These are phyloP conservation scores for Leptosphaerulina australis DNA, from an alignment of 2,329 filamentous ascomycete species.

Conservation along the genomic window DNA sequence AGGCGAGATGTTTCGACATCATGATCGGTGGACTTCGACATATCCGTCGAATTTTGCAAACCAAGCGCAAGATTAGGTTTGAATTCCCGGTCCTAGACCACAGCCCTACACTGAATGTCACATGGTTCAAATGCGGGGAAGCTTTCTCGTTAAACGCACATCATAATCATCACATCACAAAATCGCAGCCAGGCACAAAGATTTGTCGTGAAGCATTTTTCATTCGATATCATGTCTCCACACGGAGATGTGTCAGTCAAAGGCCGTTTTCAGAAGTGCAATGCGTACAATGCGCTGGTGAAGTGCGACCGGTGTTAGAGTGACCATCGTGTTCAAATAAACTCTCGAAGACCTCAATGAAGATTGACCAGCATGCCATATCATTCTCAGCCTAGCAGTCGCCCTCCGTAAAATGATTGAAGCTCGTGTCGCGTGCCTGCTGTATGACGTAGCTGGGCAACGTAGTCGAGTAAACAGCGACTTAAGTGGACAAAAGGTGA, in stretches of 20 bases:
- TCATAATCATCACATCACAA: constrained; percentile 19
- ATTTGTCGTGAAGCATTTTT: constrained; percentile 48
- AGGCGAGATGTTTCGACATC: too few species aligned
- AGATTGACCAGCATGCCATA: constrained; percentile 45
- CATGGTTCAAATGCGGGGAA: constrained; percentile 18
- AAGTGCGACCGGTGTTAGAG: constrained; percentile 46
- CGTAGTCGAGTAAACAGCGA: constrained; percentile 31
- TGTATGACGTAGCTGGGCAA: constrained; percentile 34
- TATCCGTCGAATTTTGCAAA: too few species aligned
- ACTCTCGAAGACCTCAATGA: constrained; percentile 43
- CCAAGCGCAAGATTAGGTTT: not conserved
- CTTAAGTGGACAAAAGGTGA: constrained; percentile 32
- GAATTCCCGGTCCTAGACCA: not conserved
- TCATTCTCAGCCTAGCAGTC: constrained; percentile 37
- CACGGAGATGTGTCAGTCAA: constrained; percentile 47
- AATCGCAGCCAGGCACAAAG: constrained; percentile 2
- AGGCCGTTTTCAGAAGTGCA: constrained; percentile 36
- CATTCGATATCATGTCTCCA: constrained; percentile 45
- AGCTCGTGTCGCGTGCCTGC: constrained; percentile 36
- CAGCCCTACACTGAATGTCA: constrained; percentile 5
- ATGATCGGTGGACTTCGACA: too few species aligned
- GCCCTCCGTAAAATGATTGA: constrained; percentile 28
- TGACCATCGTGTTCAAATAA: constrained; percentile 44
- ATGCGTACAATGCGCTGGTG: constrained; percentile 17
- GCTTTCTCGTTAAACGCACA: constrained; percentile 20